Conservation (phyloP, 352 stramenopile species). For the Pythium phragmitis region DNA sequence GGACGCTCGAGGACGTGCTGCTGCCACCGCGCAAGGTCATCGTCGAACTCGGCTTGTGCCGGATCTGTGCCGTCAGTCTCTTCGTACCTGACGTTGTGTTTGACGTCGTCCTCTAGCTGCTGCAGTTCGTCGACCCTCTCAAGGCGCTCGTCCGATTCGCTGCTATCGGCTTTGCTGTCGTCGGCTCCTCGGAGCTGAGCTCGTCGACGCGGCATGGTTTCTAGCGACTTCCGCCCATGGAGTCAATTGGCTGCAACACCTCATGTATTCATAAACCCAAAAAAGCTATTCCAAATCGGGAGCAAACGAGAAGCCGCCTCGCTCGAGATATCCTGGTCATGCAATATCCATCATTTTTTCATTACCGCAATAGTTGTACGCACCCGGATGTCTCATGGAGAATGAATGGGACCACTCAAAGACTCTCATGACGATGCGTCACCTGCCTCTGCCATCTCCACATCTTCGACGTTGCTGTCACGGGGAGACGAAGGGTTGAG, state of each 20-base stretch:
- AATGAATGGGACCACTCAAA: neutral
- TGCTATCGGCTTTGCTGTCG: neutral
- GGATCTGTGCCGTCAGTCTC: neutral
- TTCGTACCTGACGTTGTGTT: neutral
- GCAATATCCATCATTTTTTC: constrained; percentile 3
- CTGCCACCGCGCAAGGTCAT: constrained; percentile 40
- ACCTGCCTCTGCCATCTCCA: constrained; percentile 20
- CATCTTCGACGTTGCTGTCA: constrained; percentile 14
- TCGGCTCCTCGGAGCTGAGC: neutral
- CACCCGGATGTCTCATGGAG: neutral
- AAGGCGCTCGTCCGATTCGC: neutral
- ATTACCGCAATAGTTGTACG: constrained; percentile 16
- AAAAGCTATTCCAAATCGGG: neutral
- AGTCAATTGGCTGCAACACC: neutral
- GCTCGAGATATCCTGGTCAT: neutral
- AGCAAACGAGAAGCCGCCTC: neutral
- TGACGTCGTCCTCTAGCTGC: constrained; percentile 3
- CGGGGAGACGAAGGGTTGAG: neutral
- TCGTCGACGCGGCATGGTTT: constrained; percentile 8
- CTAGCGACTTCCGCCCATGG: neutral
- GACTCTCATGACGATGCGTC: constrained; percentile 7
- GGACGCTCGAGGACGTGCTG: constrained; percentile 56
- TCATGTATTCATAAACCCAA: neutral
- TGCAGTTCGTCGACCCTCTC: constrained; percentile 3
- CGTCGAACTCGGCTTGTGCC: constrained; percentile 13